Evolutionary conservation across 1,284 basidiomycete genomes (phyloP).

Genomic region (Agaricales sp.): DNA sequence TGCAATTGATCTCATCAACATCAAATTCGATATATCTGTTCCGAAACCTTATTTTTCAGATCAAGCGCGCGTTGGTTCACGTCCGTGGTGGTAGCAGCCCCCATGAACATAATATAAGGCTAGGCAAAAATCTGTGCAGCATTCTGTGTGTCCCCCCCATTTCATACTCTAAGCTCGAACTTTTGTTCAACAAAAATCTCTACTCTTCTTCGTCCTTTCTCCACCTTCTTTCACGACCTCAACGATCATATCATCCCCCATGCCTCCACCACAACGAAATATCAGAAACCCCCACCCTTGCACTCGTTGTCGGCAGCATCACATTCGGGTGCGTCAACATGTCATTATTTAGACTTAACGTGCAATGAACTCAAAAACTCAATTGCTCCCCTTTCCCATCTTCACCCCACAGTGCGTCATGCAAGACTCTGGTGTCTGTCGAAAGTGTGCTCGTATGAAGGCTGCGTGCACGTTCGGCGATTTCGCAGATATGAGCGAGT

Average conservation of each 20-base stretch:
- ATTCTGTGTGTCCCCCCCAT: neutral
- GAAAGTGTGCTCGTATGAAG: neutral
- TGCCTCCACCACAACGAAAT: neutral
- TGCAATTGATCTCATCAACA: no score
- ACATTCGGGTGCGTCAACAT: neutral
- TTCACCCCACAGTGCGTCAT: neutral
- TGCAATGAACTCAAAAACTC: no score
- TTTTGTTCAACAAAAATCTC: no score
- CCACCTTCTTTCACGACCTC: no score
- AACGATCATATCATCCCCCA: no score
- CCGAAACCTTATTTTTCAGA: no score
- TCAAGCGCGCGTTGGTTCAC: no score
- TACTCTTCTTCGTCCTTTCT: no score
- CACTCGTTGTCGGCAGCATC: neutral
- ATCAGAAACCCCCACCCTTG: constrained; percentile 1
- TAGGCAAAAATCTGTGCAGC: neutral
- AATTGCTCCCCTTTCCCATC: neutral
- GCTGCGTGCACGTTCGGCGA: neutral
- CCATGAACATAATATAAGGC: neutral
- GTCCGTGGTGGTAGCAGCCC: neutral
- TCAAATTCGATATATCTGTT: no score
- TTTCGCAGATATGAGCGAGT: neutral
- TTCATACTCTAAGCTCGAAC: neutral
- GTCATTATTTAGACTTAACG: no score
- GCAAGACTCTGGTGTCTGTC: neutral